Conservation (phyloP, 352 stramenopile genomes). For the Pythium rishiriense region DNA sequence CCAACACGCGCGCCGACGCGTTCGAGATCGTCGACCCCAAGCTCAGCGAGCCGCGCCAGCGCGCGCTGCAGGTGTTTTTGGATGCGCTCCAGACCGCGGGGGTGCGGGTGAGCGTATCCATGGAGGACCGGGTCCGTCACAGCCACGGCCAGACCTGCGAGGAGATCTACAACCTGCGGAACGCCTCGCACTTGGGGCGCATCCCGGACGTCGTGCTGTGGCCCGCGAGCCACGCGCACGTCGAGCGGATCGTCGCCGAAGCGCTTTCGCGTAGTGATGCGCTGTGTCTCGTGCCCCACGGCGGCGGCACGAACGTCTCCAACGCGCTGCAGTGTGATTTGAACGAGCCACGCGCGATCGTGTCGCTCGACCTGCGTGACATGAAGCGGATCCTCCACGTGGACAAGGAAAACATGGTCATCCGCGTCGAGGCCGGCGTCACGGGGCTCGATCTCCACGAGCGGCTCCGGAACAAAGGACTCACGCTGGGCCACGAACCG, state of each 20-base stretch:
- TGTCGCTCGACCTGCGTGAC: slow-evolving; percentile 93
- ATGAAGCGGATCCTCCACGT: slow-evolving; percentile 80
- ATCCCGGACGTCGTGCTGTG: slow-evolving; percentile 93
- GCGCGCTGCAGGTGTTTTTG: slow-evolving; percentile 39
- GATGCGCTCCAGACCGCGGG: slow-evolving; percentile 23
- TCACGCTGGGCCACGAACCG: slow-evolving; percentile 92
- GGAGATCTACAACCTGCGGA: slow-evolving; percentile 62
- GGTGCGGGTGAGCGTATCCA: slow-evolving; percentile 37
- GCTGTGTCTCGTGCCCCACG: slow-evolving; percentile 94
- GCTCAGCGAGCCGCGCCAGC: slow-evolving; percentile 17
- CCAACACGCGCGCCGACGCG: slow-evolving; percentile 33
- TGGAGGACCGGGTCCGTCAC: slow-evolving; percentile 66
- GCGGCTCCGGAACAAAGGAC: slow-evolving; percentile 76
- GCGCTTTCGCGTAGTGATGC: slow-evolving; percentile 50
- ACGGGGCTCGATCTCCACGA: slow-evolving; percentile 89
- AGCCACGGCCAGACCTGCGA: slow-evolving; percentile 74
- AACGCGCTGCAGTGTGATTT: slow-evolving; percentile 61
- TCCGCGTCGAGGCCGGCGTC: slow-evolving; percentile 89
- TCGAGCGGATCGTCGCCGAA: slow-evolving; percentile 78
- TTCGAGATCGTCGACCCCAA: slow-evolving; percentile 28
- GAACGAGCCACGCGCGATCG: slow-evolving; percentile 85
- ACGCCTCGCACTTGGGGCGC: slow-evolving; percentile 44
- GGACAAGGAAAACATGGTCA: slow-evolving; percentile 86
- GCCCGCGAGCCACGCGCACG: slow-evolving; percentile 77
- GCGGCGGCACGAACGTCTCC: slow-evolving; percentile 92